phyloP scores from a whole-genome alignment of 2,329 filamentous ascomycete species.

The Ceratocystis cacaofunesta region DNA sequence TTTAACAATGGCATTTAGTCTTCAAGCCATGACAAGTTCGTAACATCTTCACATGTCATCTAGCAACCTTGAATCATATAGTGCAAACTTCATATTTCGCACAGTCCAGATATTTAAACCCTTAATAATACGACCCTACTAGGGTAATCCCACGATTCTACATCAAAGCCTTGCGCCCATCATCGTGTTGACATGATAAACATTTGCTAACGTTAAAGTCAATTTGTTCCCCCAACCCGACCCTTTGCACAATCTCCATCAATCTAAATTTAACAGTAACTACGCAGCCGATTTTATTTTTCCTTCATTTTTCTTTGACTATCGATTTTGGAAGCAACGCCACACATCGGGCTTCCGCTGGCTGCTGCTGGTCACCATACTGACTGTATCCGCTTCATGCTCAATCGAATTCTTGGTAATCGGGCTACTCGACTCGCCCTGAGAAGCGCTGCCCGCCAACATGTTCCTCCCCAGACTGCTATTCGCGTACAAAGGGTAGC shows the following conservation, averaged over 20 bases:
- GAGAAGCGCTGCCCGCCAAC: slow-evolving; percentile 13
- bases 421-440: slow-evolving; percentile 14
- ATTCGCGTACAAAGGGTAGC: slow-evolving; percentile 15
- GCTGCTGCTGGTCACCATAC: neutral
- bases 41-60: neutral
- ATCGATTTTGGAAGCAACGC: neutral
- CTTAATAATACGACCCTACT: neutral
- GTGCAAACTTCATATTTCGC: neutral
- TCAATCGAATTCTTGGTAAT: slow-evolving; percentile 11
- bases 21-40: neutral
- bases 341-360: neutral
- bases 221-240: too few species aligned
- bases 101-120: neutral
- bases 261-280: too few species aligned
- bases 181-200: neutral
- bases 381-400: neutral
- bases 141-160: neutral
- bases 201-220: too few species aligned
- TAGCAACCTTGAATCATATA: neutral
- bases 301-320: neutral
- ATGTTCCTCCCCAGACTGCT: slow-evolving; percentile 13
- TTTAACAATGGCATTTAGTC: too few species aligned
- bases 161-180: slow-evolving; percentile 6
- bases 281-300: too few species aligned
- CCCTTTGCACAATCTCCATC: too few species aligned